These are phyloP conservation scores for Chaetomidium leptoderma DNA, from an alignment of 495 filamentous ascomycete species.

Conservation along the genomic window DNA sequence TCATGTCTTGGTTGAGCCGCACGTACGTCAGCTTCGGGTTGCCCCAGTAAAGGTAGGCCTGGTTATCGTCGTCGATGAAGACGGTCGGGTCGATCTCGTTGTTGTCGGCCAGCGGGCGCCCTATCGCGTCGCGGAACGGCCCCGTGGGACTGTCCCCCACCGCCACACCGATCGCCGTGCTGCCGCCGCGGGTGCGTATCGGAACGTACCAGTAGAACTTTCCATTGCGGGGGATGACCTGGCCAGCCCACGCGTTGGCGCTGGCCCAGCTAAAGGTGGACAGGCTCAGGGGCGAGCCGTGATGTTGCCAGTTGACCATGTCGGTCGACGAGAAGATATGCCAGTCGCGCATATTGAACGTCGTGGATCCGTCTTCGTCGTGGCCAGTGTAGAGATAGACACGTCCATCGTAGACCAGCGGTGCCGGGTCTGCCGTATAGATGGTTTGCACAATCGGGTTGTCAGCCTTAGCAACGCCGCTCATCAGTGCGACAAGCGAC, in stretches of 20 bases:
- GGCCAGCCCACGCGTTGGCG: not conserved
- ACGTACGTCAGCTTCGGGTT: not conserved
- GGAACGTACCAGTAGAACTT: constrained; percentile 1
- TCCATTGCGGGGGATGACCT: not conserved
- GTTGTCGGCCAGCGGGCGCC: not conserved
- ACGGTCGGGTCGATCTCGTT: not conserved
- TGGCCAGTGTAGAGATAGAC: not conserved
- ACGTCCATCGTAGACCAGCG: not conserved
- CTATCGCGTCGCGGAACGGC: not conserved
- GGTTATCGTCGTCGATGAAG: not conserved
- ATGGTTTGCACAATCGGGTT: not conserved
- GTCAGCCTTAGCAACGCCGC: too few relatives aligned
- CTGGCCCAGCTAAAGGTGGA: not conserved
- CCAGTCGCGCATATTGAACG: not conserved
- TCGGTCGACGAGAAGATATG: not conserved
- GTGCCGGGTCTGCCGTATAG: not conserved
- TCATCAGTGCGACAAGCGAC: too few relatives aligned
- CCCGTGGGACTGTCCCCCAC: not conserved
- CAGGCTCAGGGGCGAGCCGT: not conserved
- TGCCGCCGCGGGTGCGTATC: not conserved
- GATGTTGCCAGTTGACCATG: not conserved
- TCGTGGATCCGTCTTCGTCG: not conserved
- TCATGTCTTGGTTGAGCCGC: not conserved
- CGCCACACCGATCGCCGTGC: not conserved
- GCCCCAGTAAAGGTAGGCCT: not conserved